phyloP scores from a whole-genome alignment of 352 stramenopile genomes.

The Phytophthora cryptogea region DNA sequence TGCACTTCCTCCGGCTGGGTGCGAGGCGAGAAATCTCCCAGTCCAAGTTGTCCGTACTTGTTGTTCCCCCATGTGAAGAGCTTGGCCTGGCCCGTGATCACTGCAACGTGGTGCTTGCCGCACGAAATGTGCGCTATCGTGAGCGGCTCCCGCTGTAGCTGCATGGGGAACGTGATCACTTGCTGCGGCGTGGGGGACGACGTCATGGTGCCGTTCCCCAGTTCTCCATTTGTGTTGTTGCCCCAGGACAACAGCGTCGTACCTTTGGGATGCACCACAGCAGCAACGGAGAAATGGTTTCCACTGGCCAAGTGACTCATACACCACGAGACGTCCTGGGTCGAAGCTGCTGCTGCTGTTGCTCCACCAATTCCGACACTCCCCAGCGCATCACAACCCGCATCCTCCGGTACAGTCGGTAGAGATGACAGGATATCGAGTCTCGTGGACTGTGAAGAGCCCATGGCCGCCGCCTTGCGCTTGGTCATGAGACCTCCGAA shows the following conservation, averaged over 20 bases:
- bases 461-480: slow-evolving; percentile 43
- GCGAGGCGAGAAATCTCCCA: slow-evolving; percentile 55
- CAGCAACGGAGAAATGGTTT: slow-evolving; percentile 63
- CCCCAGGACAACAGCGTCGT: slow-evolving; percentile 59
- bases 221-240: slow-evolving; percentile 56
- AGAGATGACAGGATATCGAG: slow-evolving; percentile 44
- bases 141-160: slow-evolving; percentile 43
- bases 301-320: slow-evolving; percentile 63
- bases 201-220: slow-evolving; percentile 55
- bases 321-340: slow-evolving; percentile 37
- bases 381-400: slow-evolving; percentile 1
- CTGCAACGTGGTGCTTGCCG: slow-evolving; percentile 71
- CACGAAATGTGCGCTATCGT: slow-evolving; percentile 57
- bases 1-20: slow-evolving; percentile 56
- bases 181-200: slow-evolving; percentile 43
- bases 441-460: slow-evolving; percentile 20
- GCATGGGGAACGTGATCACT: slow-evolving; percentile 38
- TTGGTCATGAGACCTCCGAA: slow-evolving; percentile 53
- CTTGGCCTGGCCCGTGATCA: slow-evolving; percentile 59
- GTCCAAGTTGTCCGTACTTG: slow-evolving; percentile 73
- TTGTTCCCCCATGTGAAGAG: slow-evolving; percentile 82
- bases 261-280: slow-evolving; percentile 42
- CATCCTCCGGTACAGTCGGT: slow-evolving; percentile 18
- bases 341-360: neutral
- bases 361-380: neutral